Conservation (phyloP, 441 rosid genomes). For the Brassica hybrid region DNA sequence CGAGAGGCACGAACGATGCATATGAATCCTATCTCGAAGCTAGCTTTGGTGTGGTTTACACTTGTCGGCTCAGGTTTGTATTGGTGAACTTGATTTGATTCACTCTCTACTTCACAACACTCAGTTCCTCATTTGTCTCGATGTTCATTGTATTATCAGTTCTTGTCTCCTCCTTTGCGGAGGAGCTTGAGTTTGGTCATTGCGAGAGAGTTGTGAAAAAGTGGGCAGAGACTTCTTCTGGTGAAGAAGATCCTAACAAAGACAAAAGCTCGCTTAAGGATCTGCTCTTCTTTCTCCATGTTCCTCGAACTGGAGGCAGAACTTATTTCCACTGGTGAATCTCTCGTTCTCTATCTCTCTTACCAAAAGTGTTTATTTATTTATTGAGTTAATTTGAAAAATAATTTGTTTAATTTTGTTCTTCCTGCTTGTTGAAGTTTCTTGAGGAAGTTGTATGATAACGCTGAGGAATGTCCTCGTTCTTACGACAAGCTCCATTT, state of each 20-base stretch:
- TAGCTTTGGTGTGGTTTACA: conserved; percentile 44
- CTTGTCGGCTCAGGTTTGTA: conserved; percentile 65
- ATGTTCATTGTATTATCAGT: conserved; percentile 42
- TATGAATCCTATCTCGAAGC: conserved; percentile 59
- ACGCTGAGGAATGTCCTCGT: conserved; percentile 71
- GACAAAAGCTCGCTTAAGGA: conserved; percentile 74
- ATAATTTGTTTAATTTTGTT: background rate
- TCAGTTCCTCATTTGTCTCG: conserved; percentile 18
- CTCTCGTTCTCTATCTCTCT: background rate
- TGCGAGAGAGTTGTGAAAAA: conserved; percentile 72
- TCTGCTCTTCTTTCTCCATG: conserved; percentile 89
- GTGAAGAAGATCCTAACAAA: conserved; percentile 51
- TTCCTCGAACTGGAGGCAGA: conserved; percentile 98
- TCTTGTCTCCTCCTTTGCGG: conserved; percentile 50
- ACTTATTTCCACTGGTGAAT: conserved; percentile 87
- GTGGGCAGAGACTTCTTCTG: conserved; percentile 72
- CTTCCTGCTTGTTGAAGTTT: conserved; percentile 56
- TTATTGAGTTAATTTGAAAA: background rate
- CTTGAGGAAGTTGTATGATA: conserved; percentile 77
- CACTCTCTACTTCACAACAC: background rate
- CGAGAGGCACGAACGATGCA: conserved; percentile 29
- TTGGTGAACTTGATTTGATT: background rate
- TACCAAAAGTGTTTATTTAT: background rate
- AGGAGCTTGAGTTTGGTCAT: conserved; percentile 54
- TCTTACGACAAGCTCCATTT: no score